Evolutionary conservation across 352 stramenopile genomes (phyloP).

Genomic region (Aphanomyces invadans): DNA sequence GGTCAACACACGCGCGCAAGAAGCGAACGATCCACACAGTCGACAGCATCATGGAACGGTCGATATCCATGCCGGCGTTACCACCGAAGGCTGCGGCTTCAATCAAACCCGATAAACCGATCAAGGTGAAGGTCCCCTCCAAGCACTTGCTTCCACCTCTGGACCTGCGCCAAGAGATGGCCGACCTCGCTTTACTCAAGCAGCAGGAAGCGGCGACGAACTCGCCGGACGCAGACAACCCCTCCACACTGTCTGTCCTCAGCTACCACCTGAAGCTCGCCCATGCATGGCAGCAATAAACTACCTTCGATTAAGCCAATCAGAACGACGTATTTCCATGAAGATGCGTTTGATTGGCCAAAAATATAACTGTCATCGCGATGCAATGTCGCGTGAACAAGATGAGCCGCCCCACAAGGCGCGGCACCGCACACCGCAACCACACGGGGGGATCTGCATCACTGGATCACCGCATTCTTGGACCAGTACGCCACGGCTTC

Average conservation of each 20-base stretch:
- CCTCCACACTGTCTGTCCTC: conserved; percentile 27
- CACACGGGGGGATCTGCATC: too few species aligned
- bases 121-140: too few species aligned
- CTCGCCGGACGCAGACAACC: conserved; percentile 24
- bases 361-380: too few species aligned
- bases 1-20: neutral
- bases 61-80: neutral
- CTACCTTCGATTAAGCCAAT: neutral
- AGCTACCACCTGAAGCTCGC: conserved; percentile 57
- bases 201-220: conserved; percentile 4
- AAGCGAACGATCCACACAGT: conserved; percentile 18
- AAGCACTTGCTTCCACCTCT: neutral
- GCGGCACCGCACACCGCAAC: neutral
- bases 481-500: conserved; percentile 83
- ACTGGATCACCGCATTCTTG: conserved; percentile 76
- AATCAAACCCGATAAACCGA: neutral
- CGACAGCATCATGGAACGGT: conserved; percentile 10
- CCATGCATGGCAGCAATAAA: conserved; percentile 44
- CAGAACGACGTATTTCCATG: too few species aligned
- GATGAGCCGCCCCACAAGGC: too few species aligned
- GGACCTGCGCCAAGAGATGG: neutral
- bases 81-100: neutral
- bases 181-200: neutral
- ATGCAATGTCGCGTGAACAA: too few species aligned
- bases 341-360: neutral